phyloP scores from a whole-genome alignment of 352 stramenopile species.

The Pythium vanterpoolii region DNA sequence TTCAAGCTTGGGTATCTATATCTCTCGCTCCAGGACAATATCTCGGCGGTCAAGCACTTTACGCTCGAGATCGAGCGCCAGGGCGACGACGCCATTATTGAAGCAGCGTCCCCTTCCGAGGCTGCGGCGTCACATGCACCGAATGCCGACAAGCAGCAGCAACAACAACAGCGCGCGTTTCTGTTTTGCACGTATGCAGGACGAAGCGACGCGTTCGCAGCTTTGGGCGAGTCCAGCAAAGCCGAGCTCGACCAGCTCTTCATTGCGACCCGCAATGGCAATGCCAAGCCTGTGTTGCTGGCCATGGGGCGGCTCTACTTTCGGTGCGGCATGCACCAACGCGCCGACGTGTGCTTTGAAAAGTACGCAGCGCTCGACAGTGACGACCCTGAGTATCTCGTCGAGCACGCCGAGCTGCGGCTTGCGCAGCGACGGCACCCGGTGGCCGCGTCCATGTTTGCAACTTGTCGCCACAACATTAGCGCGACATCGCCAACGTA shows the following conservation, averaged over 20 bases:
- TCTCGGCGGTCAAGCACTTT: conserved; percentile 34
- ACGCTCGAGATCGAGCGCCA: conserved; percentile 38
- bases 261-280: conserved; percentile 39
- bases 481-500: conserved; percentile 28
- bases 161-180: conserved; percentile 32
- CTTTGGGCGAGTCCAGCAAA: conserved; percentile 25
- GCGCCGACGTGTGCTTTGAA: conserved; percentile 45
- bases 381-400: conserved; percentile 39
- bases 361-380: conserved; percentile 29
- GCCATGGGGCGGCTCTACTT: conserved; percentile 54
- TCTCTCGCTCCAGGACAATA: conserved; percentile 30
- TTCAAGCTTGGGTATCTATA: conserved; percentile 58
- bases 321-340: conserved; percentile 49
- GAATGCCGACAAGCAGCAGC: background rate
- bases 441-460: conserved; percentile 34
- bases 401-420: conserved; percentile 45
- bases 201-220: conserved; percentile 33
- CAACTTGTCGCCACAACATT: conserved; percentile 29
- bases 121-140: background rate
- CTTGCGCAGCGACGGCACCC: conserved; percentile 41
- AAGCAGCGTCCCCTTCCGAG: background rate
- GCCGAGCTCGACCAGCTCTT: conserved; percentile 35
- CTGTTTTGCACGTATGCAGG: conserved; percentile 42
- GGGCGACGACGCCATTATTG: conserved; percentile 4
- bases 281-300: conserved; percentile 24